Percentiles rank a stretch among this genome's conserved stretches.
Conservation (phyloP, 2,329 filamentous ascomycete genomes). For the Aspergillus melleus region DNA sequence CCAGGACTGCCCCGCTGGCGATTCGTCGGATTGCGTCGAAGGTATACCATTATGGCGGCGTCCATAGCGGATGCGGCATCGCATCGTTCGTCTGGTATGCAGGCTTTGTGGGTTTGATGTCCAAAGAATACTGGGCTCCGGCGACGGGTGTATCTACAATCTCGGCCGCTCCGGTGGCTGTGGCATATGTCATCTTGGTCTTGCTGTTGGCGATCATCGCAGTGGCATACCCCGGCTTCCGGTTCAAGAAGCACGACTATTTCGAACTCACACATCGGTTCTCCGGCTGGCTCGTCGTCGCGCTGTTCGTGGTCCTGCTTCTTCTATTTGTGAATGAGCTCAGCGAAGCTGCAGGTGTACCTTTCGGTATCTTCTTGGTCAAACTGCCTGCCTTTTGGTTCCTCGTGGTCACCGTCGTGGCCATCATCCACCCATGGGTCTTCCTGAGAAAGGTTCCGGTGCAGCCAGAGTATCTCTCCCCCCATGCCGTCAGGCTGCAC, state of each 20-base stretch:
- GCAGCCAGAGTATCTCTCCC: conserved; percentile 65
- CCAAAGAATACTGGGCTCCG: conserved; percentile 32
- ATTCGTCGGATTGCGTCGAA: conserved; percentile 50
- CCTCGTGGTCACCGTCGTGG: conserved; percentile 61
- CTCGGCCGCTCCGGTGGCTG: conserved; percentile 46
- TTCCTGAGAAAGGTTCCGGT: conserved; percentile 68
- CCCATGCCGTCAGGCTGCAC: conserved; percentile 70
- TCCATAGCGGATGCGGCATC: conserved; percentile 54
- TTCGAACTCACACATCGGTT: conserved; percentile 74
- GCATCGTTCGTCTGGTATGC: conserved; percentile 51
- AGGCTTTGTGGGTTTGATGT: conserved; percentile 38
- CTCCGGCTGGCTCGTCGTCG: conserved; percentile 67
- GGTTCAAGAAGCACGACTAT: conserved; percentile 63
- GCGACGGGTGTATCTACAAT: conserved; percentile 16
- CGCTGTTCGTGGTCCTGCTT: conserved; percentile 65
- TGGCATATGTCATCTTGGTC: conserved; percentile 59
- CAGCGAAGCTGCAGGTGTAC: conserved; percentile 33
- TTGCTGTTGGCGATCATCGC: conserved; percentile 61
- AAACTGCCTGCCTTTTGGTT: conserved; percentile 65
- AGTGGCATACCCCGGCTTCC: conserved; percentile 64
- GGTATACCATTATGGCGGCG: conserved; percentile 56
- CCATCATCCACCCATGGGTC: conserved; percentile 72
- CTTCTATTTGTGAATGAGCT: conserved; percentile 55
- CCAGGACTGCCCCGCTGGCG: conserved; percentile 47
- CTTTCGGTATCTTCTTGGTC: conserved; percentile 44